Evolutionary conservation across 257 asterid species (phyloP).

Genomic region (Solanum ossicruentum): DNA sequence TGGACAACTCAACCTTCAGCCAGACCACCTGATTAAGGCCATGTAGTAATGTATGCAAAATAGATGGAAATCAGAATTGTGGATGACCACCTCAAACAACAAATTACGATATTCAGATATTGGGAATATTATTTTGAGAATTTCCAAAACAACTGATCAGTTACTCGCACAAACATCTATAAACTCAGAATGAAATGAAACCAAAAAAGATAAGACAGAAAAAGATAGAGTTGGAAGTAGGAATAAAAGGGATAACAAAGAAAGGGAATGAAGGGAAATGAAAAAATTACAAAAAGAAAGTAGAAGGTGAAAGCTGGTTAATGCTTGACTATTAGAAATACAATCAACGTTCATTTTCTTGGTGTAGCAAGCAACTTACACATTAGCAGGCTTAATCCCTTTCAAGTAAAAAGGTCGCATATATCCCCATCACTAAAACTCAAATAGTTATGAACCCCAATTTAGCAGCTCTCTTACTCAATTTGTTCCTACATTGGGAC

Average conservation of each 20-base stretch:
- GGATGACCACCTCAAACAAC: not conserved
- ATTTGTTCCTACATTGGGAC: not conserved
- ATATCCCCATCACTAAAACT: not conserved
- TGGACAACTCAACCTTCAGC: constrained; percentile 89
- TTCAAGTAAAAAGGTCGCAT: not conserved
- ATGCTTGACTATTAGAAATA: not conserved
- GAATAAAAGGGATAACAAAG: not conserved
- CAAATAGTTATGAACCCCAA: not conserved
- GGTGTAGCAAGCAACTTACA: not conserved
- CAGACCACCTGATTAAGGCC: constrained; percentile 46
- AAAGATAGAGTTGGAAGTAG: not conserved
- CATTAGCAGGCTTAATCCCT: not conserved
- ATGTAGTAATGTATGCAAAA: not conserved
- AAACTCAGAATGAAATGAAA: not conserved
- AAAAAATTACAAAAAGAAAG: not conserved
- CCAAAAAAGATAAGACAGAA: not conserved
- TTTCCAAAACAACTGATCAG: not conserved
- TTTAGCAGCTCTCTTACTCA: not conserved
- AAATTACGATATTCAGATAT: not conserved
- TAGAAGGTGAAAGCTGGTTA: not conserved
- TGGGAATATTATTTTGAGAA: not conserved
- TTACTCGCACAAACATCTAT: not conserved
- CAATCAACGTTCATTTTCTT: not conserved
- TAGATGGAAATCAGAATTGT: not conserved
- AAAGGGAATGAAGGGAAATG: not conserved